Conservation (phyloP, 441 rosid species). For the Populus trichocarpa region DNA sequence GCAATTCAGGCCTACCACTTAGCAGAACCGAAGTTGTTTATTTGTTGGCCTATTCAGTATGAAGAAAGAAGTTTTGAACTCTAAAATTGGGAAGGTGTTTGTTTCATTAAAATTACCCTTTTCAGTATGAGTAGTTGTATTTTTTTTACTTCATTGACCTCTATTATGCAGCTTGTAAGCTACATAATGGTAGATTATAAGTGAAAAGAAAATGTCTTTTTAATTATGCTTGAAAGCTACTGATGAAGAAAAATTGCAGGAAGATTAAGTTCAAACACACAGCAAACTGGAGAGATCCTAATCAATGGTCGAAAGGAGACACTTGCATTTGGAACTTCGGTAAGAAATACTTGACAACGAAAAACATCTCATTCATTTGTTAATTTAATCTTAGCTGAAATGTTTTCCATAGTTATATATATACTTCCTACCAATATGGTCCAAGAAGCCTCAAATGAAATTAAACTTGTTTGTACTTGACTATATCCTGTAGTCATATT, state of each 20-base stretch:
- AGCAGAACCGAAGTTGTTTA: background rate
- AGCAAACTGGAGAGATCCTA: conserved; percentile 39
- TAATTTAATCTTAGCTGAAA: background rate
- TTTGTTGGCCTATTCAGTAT: background rate
- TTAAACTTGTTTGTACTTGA: background rate
- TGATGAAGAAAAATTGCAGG: conserved; percentile 26
- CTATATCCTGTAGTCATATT: background rate
- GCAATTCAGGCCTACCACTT: conserved; percentile 31
- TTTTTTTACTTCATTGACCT: background rate
- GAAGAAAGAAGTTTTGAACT: background rate
- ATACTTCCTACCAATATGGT: background rate
- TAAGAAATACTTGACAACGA: conserved; percentile 5
- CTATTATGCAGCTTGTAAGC: background rate
- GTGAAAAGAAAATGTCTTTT: background rate
- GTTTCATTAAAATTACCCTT: background rate
- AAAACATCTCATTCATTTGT: background rate
- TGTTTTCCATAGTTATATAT: background rate
- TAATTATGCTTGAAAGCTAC: background rate
- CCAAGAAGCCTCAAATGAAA: background rate
- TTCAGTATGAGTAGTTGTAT: background rate
- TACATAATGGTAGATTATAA: background rate
- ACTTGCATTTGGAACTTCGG: conserved; percentile 53
- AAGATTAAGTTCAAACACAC: conserved; percentile 32
- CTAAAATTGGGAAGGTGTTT: background rate
- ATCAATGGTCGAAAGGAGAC: conserved; percentile 42